Evolutionary conservation across 1,284 basidiomycete species (phyloP).

Genomic region (Quambalaria eucalypti): DNA sequence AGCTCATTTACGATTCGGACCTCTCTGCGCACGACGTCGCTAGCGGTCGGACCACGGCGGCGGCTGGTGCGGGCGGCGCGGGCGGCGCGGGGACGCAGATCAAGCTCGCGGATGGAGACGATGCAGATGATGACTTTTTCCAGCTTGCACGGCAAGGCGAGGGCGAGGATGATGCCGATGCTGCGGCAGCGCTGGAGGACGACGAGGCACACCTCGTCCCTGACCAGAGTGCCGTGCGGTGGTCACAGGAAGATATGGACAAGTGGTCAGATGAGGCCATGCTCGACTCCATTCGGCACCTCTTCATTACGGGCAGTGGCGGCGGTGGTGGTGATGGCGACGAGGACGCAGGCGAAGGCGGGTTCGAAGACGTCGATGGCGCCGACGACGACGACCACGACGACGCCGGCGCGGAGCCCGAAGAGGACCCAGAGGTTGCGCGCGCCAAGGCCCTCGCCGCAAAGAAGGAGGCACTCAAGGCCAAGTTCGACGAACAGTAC

Average conservation of each 20-base stretch:
- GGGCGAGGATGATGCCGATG: constrained; percentile 13
- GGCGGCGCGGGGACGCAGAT: too few species aligned
- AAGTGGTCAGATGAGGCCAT: constrained; percentile 76
- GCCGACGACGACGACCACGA: constrained; percentile 49
- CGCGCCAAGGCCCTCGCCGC: constrained; percentile 59
- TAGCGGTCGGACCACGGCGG: constrained; percentile 49
- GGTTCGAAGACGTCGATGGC: constrained; percentile 47
- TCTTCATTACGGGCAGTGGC: constrained; percentile 77
- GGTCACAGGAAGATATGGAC: constrained; percentile 53
- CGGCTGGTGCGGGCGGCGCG: too few species aligned
- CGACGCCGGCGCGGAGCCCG: constrained; percentile 15
- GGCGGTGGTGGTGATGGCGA: constrained; percentile 32
- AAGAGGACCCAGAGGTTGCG: constrained; percentile 47
- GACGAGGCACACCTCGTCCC: constrained; percentile 45
- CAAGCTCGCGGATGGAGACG: constrained; percentile 31
- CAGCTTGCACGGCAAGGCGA: constrained; percentile 48
- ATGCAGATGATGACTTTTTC: constrained; percentile 66
- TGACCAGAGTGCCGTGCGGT: constrained; percentile 62
- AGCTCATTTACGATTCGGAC: constrained; percentile 69
- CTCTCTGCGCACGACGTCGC: constrained; percentile 66
- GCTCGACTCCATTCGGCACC: constrained; percentile 71
- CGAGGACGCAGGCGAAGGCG: constrained; percentile 44
- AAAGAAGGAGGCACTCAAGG: constrained; percentile 85
- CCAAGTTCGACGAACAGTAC: constrained; percentile 93
- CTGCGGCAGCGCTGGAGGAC: constrained; percentile 47